Conservation (phyloP, 2,329 filamentous ascomycete species). For the Exophiala sideris region DNA sequence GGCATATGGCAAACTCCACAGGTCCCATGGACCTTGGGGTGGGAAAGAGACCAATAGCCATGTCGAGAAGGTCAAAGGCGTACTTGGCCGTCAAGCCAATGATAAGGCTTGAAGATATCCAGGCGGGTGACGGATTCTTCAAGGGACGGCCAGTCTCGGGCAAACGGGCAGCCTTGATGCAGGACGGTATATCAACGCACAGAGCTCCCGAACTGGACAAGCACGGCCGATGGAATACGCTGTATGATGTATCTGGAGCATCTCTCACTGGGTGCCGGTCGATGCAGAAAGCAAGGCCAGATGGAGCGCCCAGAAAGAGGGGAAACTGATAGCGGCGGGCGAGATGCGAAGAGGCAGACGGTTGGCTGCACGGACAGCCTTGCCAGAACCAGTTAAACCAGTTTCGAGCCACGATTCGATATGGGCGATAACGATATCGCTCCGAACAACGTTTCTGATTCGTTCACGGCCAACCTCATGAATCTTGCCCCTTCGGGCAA, state of each 20-base stretch:
- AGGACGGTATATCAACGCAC: too few species aligned
- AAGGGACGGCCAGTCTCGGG: too few species aligned
- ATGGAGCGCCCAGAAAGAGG: not conserved
- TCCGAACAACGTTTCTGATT: slow-evolving; percentile 2
- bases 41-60: too few species aligned
- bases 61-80: too few species aligned
- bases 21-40: not conserved
- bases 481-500: slow-evolving; percentile 22
- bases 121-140: too few species aligned
- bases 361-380: slow-evolving; percentile 22
- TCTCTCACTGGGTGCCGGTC: not conserved
- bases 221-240: too few species aligned
- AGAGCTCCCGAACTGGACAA: too few species aligned
- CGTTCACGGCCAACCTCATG: slow-evolving; percentile 1
- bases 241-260: too few species aligned
- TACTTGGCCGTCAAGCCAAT: too few species aligned
- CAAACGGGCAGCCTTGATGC: too few species aligned
- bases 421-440: slow-evolving; percentile 9
- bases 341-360: slow-evolving; percentile 2
- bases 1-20: not conserved
- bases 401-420: slow-evolving; percentile 7
- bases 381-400: slow-evolving; percentile 15
- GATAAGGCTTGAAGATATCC: too few species aligned
- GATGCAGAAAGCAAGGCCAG: not conserved
- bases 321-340: not conserved